Evolutionary conservation across 2,329 filamentous ascomycete species (phyloP), one percentile per base, ranked within the genome.

Genomic region (Phialemonium atrogriseum): DNA sequence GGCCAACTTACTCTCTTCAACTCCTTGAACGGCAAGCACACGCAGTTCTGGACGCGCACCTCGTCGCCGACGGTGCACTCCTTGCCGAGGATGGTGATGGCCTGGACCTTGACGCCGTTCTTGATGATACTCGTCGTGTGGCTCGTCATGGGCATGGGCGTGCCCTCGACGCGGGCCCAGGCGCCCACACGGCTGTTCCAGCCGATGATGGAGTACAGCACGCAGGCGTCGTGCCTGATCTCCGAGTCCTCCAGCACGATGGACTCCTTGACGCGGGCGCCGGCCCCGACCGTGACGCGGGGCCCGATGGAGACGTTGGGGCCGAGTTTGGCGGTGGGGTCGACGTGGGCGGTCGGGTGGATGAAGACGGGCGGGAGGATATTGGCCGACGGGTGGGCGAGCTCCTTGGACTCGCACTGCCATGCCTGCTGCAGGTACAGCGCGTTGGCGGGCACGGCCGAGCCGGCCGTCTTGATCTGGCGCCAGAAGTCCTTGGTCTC

Each of bases 401-500:
- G 80, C 64, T 95, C 89, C 32, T 77, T 70, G 23, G 84, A 86
- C 45, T 78, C 77, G 26, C 70, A 73, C 62, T 96, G 89, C 68
- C 82, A 82, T 13, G 91, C 89, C 66, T 95, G 86, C 56, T 93
- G 86, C 33, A 98, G 77, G 63, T 98, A 98, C 20, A 98, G 74
- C 10, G 91, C 91, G 52, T 96, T 96, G 41, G 91, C 91, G 11
- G 91, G 91, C 17, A 98, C 87, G 30, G 91, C 91, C 5, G 89
- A 96, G 38, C 91, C 91, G 38, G 91, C 91, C 2, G 91, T 95
- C 75, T 98, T 98, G 74, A 98, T 96, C 70, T 98, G 91, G 48
- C 91, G 86, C 91, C 91, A 98, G 62, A 98, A 98, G 59, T 96
- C 91, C 66, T 93, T 94, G 44, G 89, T 96, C 68, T 98, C 91